phyloP scores from a whole-genome alignment of 805 yeast genomes.

The Phaffomyces antillensis region DNA sequence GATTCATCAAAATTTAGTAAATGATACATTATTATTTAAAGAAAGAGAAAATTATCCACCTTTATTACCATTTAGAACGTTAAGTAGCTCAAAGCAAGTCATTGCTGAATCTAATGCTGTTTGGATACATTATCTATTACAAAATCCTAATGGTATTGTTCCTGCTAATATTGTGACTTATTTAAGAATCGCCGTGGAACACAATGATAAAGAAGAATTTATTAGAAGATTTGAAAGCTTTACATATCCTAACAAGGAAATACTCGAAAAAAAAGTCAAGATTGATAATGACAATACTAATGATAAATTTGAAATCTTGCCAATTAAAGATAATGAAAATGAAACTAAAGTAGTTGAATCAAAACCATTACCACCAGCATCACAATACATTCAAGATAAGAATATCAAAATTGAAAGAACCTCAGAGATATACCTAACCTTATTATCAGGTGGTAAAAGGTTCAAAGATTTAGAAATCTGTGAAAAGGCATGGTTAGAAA shows the following conservation, averaged over 20 bases:
- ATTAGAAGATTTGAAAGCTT: slow-evolving; percentile 27
- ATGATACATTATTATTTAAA: slow-evolving; percentile 12
- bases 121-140: slow-evolving; percentile 47
- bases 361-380: slow-evolving; percentile 9
- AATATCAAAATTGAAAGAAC: slow-evolving; percentile 14
- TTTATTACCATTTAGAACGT: slow-evolving; percentile 51
- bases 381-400: slow-evolving; percentile 3
- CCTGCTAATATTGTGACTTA: slow-evolving; percentile 41
- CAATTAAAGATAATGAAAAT: not conserved
- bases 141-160: slow-evolving; percentile 37
- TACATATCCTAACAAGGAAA: slow-evolving; percentile 27
- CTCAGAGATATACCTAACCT: slow-evolving; percentile 13
- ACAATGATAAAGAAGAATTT: slow-evolving; percentile 30
- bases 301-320: no score
- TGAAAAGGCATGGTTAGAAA: slow-evolving; percentile 63
- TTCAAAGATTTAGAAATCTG: slow-evolving; percentile 53
- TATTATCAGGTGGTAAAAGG: slow-evolving; percentile 46
- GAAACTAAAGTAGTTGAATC: slow-evolving; percentile 6
- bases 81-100: slow-evolving; percentile 36
- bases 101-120: slow-evolving; percentile 74
- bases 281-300: slow-evolving; percentile 9
- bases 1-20: slow-evolving; percentile 14
- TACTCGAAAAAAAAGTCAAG: slow-evolving; percentile 2
- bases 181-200: slow-evolving; percentile 38
- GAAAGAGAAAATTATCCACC: slow-evolving; percentile 41